Conservation (phyloP, 1,139 yeast genomes). For the Debaryomycetaceae sp. region DNA sequence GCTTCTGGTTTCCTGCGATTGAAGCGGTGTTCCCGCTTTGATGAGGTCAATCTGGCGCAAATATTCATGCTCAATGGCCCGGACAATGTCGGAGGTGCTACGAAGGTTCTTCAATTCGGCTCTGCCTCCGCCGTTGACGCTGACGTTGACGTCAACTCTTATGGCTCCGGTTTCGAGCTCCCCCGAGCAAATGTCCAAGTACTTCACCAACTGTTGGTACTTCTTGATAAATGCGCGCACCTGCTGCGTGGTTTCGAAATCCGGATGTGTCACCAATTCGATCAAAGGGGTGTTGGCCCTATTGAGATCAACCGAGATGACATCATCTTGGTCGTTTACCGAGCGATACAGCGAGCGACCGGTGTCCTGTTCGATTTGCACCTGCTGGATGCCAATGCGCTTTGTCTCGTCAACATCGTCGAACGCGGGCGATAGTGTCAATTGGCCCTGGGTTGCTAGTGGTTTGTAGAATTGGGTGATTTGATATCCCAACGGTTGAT, state of each 20-base stretch:
- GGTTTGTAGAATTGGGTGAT: conserved; percentile 89
- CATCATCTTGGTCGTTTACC: conserved; percentile 27
- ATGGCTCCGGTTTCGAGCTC: conserved; percentile 93
- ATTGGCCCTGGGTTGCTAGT: conserved; percentile 61
- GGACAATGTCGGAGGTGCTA: conserved; percentile 73
- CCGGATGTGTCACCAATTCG: conserved; percentile 91
- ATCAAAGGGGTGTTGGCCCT: conserved; percentile 83
- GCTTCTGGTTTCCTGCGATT: conserved; percentile 74
- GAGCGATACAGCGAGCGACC: conserved; percentile 73
- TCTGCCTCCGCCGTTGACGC: conserved; percentile 65
- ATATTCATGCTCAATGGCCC: conserved; percentile 76
- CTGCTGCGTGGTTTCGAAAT: conserved; percentile 62
- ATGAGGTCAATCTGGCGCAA: conserved; percentile 55
- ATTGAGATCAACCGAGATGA: conserved; percentile 67
- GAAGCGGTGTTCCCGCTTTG: conserved; percentile 20
- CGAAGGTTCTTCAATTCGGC: conserved; percentile 89
- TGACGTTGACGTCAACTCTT: conserved; percentile 89
- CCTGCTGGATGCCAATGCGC: conserved; percentile 56
- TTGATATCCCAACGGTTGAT: conserved; percentile 95
- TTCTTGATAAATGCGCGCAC: conserved; percentile 78
- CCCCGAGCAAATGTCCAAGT: conserved; percentile 75
- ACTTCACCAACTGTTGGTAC: conserved; percentile 67
- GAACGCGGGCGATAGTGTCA: conserved; percentile 43
- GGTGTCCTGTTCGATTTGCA: conserved; percentile 92
- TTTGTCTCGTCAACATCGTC: conserved; percentile 50